Percentiles rank a stretch among this genome's conserved stretches.
Conservation (phyloP, 2,329 filamentous ascomycete genomes). For the Raffaelea albimanens region DNA sequence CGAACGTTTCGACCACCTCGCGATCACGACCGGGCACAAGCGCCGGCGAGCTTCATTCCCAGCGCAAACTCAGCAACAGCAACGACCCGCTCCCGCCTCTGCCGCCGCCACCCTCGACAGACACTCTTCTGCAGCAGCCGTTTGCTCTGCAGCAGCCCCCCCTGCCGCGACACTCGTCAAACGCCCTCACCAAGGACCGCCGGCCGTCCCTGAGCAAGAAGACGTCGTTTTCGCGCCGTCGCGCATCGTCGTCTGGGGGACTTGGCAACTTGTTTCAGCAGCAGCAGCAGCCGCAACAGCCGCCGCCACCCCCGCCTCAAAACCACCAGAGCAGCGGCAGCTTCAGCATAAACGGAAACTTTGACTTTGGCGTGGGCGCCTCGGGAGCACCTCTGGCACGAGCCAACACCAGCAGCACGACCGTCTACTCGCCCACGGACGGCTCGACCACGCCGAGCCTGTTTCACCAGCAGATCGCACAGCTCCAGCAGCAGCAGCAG, state of each 20-base stretch:
- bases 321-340: slow-evolving; percentile 11
- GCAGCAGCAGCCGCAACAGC: neutral
- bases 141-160: slow-evolving; percentile 2
- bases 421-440: neutral
- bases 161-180: slow-evolving; percentile 16
- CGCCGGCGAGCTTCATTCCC: slow-evolving; percentile 19
- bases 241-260: slow-evolving; percentile 27
- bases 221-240: slow-evolving; percentile 35
- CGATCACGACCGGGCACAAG: slow-evolving; percentile 26
- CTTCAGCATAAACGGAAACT: neutral
- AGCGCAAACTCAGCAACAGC: neutral
- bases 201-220: slow-evolving; percentile 45
- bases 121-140: neutral
- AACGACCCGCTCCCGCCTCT: slow-evolving; percentile 8
- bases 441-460: neutral
- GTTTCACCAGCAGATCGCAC: neutral
- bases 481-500: neutral
- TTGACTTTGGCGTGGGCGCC: too few species aligned
- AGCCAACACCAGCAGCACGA: neutral
- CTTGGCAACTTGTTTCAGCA: neutral
- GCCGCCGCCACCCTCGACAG: neutral
- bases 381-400: too few species aligned
- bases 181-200: slow-evolving; percentile 34
- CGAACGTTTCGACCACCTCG: slow-evolving; percentile 3
- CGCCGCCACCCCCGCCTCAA: neutral